A percentile compares a stretch with the other conserved stretches of the same genome.
Conservation (phyloP, 306 rosid genomes). For the Cucurbita moschata region DNA sequence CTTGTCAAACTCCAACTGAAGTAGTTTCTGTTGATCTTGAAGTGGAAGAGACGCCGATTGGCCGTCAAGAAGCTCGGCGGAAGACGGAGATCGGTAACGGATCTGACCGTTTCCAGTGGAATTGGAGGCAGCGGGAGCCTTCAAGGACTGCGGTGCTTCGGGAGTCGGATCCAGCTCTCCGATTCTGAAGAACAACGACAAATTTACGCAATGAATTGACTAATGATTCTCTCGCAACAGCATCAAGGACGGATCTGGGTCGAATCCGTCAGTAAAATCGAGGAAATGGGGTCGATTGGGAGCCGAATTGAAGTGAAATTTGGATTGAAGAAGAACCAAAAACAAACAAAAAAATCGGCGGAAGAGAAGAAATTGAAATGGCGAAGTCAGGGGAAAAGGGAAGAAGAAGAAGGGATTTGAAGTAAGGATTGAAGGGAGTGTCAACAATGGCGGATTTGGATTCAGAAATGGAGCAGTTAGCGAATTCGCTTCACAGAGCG, state of each 20-base stretch:
- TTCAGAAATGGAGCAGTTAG: background rate
- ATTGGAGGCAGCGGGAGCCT: conserved; percentile 46
- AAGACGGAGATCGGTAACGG: conserved; percentile 92
- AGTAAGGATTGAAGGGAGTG: background rate
- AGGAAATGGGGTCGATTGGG: background rate
- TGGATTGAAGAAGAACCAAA: background rate
- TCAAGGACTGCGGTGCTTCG: conserved; percentile 52
- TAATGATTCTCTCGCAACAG: background rate
- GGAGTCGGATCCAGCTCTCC: conserved; percentile 77
- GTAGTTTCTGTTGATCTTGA: conserved; percentile 33
- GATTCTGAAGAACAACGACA: background rate
- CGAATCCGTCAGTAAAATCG: background rate
- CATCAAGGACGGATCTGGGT: conserved; percentile 2
- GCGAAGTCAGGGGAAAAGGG: background rate
- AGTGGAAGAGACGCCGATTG: conserved; percentile 45
- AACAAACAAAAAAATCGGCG: too few relatives aligned
- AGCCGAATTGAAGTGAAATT: background rate
- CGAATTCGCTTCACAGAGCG: background rate
- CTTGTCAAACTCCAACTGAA: conserved; percentile 41
- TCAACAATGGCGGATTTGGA: background rate
- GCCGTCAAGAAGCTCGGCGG: conserved; percentile 65
- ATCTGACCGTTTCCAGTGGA: conserved; percentile 73
- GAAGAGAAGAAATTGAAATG: background rate
- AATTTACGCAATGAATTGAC: background rate
- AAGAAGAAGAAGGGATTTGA: background rate